Conservation (phyloP, 140 eudicot genomes). For the Ambrosia hybrid region DNA sequence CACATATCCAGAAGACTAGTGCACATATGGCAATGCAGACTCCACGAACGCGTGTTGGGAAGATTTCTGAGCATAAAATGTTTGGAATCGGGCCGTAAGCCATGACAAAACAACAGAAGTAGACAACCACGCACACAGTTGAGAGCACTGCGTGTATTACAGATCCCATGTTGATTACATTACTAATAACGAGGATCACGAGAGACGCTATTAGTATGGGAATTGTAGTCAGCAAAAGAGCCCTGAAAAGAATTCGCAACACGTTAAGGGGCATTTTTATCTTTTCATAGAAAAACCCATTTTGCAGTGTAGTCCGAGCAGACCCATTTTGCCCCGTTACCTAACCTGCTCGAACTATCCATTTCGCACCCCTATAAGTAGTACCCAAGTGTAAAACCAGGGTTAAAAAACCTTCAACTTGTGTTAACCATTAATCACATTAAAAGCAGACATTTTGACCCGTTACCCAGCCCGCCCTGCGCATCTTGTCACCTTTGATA, state of each 20-base stretch:
- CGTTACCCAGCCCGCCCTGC: neutral
- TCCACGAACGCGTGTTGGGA: conserved; percentile 58
- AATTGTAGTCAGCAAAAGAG: conserved; percentile 45
- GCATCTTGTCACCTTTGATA: neutral
- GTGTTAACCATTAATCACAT: neutral
- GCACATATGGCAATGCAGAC: conserved; percentile 56
- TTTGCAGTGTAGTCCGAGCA: no score
- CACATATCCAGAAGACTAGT: conserved; percentile 51
- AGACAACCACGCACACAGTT: conserved; percentile 48
- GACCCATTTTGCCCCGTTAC: no score
- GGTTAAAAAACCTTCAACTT: no score
- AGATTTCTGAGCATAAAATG: conserved; percentile 52
- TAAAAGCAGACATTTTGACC: neutral
- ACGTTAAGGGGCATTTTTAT: conserved; percentile 1
- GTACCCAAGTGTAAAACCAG: no score
- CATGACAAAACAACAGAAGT: conserved; percentile 57
- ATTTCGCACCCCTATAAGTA: no score
- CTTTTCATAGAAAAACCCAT: neutral
- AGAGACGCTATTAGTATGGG: conserved; percentile 46
- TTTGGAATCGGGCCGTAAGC: conserved; percentile 58
- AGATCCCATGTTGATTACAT: conserved; percentile 37
- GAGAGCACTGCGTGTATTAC: conserved; percentile 43
- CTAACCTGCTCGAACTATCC: no score
- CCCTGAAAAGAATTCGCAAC: conserved; percentile 25
- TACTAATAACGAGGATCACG: conserved; percentile 42